Percentiles rank a stretch among this genome's conserved stretches.
Evolutionary conservation across 768 basidiomycete genomes (phyloP).

Genomic region (Hemileccinum impolitum): DNA sequence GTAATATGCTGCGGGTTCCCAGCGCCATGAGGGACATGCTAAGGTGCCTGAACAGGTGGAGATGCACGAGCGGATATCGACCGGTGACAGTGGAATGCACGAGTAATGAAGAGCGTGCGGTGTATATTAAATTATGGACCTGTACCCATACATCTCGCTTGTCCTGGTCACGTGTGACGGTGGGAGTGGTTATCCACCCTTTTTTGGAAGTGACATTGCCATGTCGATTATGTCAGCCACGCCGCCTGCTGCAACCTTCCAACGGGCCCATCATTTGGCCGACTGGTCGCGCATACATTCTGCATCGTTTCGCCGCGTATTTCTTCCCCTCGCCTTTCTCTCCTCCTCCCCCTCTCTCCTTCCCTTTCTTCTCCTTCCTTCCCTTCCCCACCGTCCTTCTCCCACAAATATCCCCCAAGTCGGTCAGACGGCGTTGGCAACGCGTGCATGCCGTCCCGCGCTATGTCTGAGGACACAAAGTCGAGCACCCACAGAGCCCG

Average conservation of each 20-base stretch:
- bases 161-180: slow-evolving; percentile 9
- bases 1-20: slow-evolving; percentile 35
- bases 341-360: background rate
- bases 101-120: slow-evolving; percentile 15
- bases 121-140: background rate
- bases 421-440: slow-evolving; percentile 27
- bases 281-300: slow-evolving; percentile 27
- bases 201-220: slow-evolving; percentile 20
- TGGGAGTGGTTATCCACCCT: background rate
- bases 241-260: slow-evolving; percentile 20
- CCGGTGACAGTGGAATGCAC: slow-evolving; percentile 17
- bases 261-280: slow-evolving; percentile 28
- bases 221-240: slow-evolving; percentile 30
- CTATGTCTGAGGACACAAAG: slow-evolving; percentile 64
- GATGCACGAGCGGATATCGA: slow-evolving; percentile 22
- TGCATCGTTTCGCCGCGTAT: slow-evolving; percentile 19
- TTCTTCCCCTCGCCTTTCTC: slow-evolving; percentile 1
- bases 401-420: slow-evolving; percentile 3
- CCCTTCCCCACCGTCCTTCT: background rate
- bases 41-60: slow-evolving; percentile 29
- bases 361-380: background rate
- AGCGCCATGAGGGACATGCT: slow-evolving; percentile 24
- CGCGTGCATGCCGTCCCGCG: slow-evolving; percentile 30
- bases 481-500: slow-evolving; percentile 33
- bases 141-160: background rate